A percentile compares a stretch with the other conserved stretches of the same genome.
Evolutionary conservation across 2,329 filamentous ascomycete genomes (phyloP).

Genomic region (Xylaria sp.): DNA sequence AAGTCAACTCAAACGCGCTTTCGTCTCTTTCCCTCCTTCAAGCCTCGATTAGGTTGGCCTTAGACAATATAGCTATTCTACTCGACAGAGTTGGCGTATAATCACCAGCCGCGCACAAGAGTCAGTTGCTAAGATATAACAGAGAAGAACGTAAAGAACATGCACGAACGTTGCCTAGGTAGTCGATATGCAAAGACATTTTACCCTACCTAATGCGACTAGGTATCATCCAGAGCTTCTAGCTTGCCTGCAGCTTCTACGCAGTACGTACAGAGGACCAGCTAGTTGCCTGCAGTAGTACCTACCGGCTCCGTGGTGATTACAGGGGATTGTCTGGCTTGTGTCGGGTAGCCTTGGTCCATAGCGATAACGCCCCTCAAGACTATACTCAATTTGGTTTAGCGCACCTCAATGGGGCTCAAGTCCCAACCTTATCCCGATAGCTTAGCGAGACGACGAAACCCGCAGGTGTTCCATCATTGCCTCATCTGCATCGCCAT

Average conservation of each 20-base stretch:
- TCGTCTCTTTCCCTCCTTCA: background rate
- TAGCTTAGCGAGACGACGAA: conserved; percentile 43
- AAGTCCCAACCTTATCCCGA: conserved; percentile 32
- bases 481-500: conserved; percentile 46
- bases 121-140: too few relatives aligned
- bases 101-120: too few relatives aligned
- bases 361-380: conserved; percentile 20
- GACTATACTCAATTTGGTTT: conserved; percentile 26
- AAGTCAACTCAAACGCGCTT: background rate
- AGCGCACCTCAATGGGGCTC: conserved; percentile 25
- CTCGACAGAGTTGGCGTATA: too few relatives aligned
- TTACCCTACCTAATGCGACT: too few relatives aligned
- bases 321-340: conserved; percentile 28
- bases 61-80: too few relatives aligned
- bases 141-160: too few relatives aligned
- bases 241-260: too few relatives aligned
- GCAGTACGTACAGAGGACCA: background rate
- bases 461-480: conserved; percentile 50
- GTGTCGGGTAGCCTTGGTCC: conserved; percentile 27
- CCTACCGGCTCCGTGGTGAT: background rate
- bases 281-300: background rate
- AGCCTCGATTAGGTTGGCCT: background rate
- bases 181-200: too few relatives aligned
- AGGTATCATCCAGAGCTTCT: too few relatives aligned
- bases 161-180: too few relatives aligned